Base-by-base conservation (phyloP, 306 rosid genomes). In the Malus sylvestris region DNA sequence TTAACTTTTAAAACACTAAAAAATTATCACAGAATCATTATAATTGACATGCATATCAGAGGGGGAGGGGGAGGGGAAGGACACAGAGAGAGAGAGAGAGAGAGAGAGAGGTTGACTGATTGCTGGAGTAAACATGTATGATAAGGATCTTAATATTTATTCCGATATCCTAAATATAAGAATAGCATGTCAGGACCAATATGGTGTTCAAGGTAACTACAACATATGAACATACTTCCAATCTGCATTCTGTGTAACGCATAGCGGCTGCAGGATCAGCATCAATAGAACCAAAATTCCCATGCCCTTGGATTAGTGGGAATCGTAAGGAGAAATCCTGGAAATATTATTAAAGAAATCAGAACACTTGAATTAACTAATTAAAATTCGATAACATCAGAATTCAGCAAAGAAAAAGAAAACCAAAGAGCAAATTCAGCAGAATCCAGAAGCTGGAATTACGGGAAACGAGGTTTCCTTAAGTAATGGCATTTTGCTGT, bases 261-360 rank as follows among this genome's bases (percentile, higher is more conserved):
- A 95, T 95, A 71, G 99, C 99, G 82, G 99, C 99, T 61, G 99
- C 84, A 78, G 99, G 99, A 81, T 95, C 99, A 49, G 97, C 96
- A 87, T 95, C 99, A 60, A 95, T 83, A 40, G 99, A 89, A 73
- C 99, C 99, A 80, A 95, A 95, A 87, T 95, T 95, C 70, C 99
- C 99, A 82, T 95, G 99, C 84, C 99, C 99, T 81, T 88, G 91
- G 76, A 95, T 88, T 67, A 95, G 87, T 70, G 99, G 91, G 78
- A 81, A 71, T n/a, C 97, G 88, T 76, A 95, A 78, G 71, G 97
- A 92, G 76, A 95, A 95, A 82, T 90, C 97, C 98, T 95, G 93
- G 52, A 76, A 64, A 55, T 77, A 16, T 64, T 64, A 53, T 69
- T 40, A 51, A 67, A 12, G 18, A 8, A 68, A 40, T 65, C 8